Evolutionary conservation across 2,329 filamentous ascomycete genomes (phyloP), one percentile per base, ranked within the genome.

Genomic region (Atkinsonella texensis): DNA sequence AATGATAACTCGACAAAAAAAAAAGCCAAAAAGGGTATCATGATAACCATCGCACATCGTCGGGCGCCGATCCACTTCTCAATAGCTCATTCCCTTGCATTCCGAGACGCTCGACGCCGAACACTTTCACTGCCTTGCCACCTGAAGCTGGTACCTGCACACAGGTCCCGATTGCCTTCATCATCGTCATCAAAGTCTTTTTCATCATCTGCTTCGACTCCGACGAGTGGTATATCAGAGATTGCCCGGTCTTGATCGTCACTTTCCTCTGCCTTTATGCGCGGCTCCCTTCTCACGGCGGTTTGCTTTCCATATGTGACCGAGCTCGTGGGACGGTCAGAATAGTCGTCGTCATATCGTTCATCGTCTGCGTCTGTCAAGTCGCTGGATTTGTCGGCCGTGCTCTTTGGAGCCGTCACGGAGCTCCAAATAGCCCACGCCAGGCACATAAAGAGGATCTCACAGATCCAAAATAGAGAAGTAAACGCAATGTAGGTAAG

Each of bases 401-500:
- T 56, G 38, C 33, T 54, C 45, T 39, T 51, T 49, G 39, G 56
- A 49, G 20, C 56, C 11, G 55, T 64, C 35, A 70, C 70, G 9
- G 65, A 72, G 18, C 50, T 62, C 61, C 57, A 87, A 59, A 77
- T 45, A 1, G 77, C 64, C 84, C 87, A 95, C 0, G 79, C 82
- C 1, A 83, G 39, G 1, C 74, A 71, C 64, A 86, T 79, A 42
- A 83, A 84, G 0, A 81, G 56, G 60, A 94, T 74, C 62, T 91
- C 89, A 12, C 81, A 79, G 1, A 71, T 63, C 89, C 90, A 97
- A 67, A 96, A 96, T 0, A 79, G 58, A 0, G 72, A 66, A 0
- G 83, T 87, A 60, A 89, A 85, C 1, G 83, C 61, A 0, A 85
- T 49, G 53, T 89, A 89, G 5, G 82, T 82, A 1, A 81, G 65